Evolutionary conservation across 371 early-diverging fungal genomes (phyloP), one percentile per base, ranked within the genome.

Genomic region (Cokeromyces recurvatus): DNA sequence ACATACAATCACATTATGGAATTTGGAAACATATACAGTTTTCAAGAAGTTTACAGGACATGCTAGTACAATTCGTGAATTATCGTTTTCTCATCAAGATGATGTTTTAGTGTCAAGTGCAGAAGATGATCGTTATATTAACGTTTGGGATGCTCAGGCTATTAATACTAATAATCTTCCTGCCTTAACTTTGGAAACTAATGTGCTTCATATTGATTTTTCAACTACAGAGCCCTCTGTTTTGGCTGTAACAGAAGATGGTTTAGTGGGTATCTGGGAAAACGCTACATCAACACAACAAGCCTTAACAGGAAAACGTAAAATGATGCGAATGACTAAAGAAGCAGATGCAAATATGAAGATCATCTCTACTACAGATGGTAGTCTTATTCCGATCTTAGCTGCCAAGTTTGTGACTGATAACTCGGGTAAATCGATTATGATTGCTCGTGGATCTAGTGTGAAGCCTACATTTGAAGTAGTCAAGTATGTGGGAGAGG

Each of bases 391-490:
- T 36, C 85, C 86, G 10, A 69, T 89, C 21, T 47, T 88, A n/a
- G 70, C 78, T 23, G 86, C 86, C 37, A 57, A 66, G 35, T 86
- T 87, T 55, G 70, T 75, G 4, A 43, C 56, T 3, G 68, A 69
- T 22, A 53, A 57, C 15, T 66, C 68, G 16, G 71, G 77, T 17
- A 62, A 66, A 40, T 62, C 71, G 23, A 64, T 89, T 45, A 68
- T 87, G 48, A 59, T 87, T 42, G 90, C 85, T 8, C 77, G 84
- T 42, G 90, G 90, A 32, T 78, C 75, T 14, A 72, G 78, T 21
- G 60, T 89, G 27, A 81, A 83, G 49, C 89, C 89, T 4, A 66
- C 74, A 0, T 88, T 91, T 56, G 91, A 91, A 60, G 79, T 76
- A 23, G 68, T 91, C 24, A 59, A 48, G 15, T 62, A 56, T 42